These are phyloP conservation scores for Colletotrichum cereale DNA, from an alignment of 2,329 filamentous ascomycete genomes.

Conservation along the genomic window DNA sequence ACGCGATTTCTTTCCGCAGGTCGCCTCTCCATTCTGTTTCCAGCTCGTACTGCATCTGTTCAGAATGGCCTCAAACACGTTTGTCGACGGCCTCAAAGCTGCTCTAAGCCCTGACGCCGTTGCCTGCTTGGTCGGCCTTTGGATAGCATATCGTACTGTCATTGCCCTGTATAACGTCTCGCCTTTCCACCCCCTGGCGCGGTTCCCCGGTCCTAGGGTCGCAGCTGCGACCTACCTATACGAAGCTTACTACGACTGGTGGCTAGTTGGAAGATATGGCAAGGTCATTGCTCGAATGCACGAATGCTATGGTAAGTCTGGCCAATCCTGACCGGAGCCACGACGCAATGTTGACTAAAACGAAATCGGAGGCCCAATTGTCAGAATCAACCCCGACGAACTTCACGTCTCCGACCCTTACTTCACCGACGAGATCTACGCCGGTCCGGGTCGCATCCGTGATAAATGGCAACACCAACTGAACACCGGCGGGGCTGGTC, in stretches of 20 bases:
- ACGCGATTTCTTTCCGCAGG: constrained; percentile 7
- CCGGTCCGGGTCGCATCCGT: constrained; percentile 38
- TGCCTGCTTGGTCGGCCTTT: constrained; percentile 28
- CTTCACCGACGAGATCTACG: constrained; percentile 55
- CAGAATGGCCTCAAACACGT: constrained; percentile 25
- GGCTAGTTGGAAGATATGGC: constrained; percentile 30
- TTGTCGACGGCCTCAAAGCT: constrained; percentile 22
- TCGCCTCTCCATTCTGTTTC: not conserved
- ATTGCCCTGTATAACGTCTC: constrained; percentile 35
- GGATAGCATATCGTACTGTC: constrained; percentile 16
- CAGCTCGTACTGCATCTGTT: not conserved
- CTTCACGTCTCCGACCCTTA: constrained; percentile 52
- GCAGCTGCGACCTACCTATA: constrained; percentile 33
- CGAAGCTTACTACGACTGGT: constrained; percentile 37
- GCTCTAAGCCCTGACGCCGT: constrained; percentile 17
- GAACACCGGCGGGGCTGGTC: constrained; percentile 43
- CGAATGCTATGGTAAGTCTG: constrained; percentile 29
- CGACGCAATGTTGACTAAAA: constrained; percentile 9
- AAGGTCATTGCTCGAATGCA: constrained; percentile 37
- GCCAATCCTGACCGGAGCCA: not conserved
- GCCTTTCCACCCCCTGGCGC: constrained; percentile 33
- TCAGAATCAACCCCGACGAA: constrained; percentile 55
- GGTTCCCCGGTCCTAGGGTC: constrained; percentile 33
- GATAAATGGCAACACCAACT: constrained; percentile 45
- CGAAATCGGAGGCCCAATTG: constrained; percentile 49